Evolutionary conservation across 2,329 filamentous ascomycete genomes (phyloP).

Genomic region (Ophiostoma sp.): DNA sequence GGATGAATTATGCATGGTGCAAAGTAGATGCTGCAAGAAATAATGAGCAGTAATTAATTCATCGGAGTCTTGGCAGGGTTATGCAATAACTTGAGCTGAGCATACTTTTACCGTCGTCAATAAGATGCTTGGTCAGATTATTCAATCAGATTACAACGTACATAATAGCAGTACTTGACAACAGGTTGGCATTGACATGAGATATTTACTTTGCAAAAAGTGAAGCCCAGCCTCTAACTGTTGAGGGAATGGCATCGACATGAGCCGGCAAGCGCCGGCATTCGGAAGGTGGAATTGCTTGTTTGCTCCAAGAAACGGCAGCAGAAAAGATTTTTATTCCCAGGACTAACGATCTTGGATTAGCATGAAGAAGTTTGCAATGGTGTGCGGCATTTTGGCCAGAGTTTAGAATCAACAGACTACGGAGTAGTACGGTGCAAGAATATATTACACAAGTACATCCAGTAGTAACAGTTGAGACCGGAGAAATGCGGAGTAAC

Average conservation of each 20-base stretch:
- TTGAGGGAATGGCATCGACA: neutral
- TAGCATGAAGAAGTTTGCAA: neutral
- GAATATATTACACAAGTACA: too few relatives aligned
- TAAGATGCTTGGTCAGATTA: neutral
- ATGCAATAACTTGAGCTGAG: neutral
- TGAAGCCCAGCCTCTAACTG: neutral
- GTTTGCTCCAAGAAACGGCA: neutral
- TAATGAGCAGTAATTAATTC: neutral
- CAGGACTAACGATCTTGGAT: neutral
- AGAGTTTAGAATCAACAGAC: too few relatives aligned
- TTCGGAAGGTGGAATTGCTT: neutral
- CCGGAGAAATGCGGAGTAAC: neutral
- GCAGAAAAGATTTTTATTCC: neutral
- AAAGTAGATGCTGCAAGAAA: neutral
- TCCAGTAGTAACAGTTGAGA: neutral
- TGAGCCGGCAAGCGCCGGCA: neutral
- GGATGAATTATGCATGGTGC: neutral
- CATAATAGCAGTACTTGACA: neutral
- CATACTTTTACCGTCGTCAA: neutral
- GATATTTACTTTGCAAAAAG: neutral
- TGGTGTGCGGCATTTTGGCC: constrained; percentile 8
- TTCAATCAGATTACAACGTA: too few relatives aligned
- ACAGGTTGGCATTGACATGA: neutral
- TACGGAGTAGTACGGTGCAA: too few relatives aligned
- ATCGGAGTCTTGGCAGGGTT: too few relatives aligned